Base-by-base conservation (phyloP, 164 flowering plant genomes). In the Tetracentron sinense region DNA sequence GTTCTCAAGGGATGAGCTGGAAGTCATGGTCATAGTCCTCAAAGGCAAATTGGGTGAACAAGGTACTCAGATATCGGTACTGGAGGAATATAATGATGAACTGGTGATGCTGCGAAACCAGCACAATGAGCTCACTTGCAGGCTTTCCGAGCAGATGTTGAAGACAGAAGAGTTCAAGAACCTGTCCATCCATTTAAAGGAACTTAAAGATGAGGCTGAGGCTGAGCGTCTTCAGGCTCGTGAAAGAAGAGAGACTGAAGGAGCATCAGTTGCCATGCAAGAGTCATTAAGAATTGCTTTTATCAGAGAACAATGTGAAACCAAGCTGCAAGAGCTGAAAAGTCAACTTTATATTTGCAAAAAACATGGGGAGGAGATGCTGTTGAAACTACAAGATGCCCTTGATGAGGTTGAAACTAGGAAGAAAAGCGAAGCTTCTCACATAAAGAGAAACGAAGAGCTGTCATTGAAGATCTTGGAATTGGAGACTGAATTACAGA, bases 251-350 rank as follows among this genome's bases (percentile, higher is more conserved):
- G 96, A 78, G 56, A 22, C 71, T 69, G 90, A 81, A 72, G 84
- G 67, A 12, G 75, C 78, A 42, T 60, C 83, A 16, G 58, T 62
- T 69, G 79, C 78, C 21, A 60, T 67, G 71, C 96, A 90, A 46
- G 97, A 92, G 42, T 85, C 98, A 35, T 72, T 92, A 78, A 75
- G 96, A 70, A 81, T 95, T 54, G 96, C 86, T 50, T 90, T 92
- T 68, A 83, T 95, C 55, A 88, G 89, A 71, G 97, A 92, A 72
- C 97, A 95, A 70, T 88, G 83, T 70, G 97, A 92, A 73, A 81
- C 90, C n/a, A 84, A 79, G 72, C 28, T 88, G 56, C 96, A 95
- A 72, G 97, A 94, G 65, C 55, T 90, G 64, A 83, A 67, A 64
- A 87, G 82, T 15, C 90, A 95, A 77, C 85, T 92, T 54, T 81